Evolutionary conservation across 2,329 filamentous ascomycete species (phyloP).

Genomic region (Macrophomina phaseolina): DNA sequence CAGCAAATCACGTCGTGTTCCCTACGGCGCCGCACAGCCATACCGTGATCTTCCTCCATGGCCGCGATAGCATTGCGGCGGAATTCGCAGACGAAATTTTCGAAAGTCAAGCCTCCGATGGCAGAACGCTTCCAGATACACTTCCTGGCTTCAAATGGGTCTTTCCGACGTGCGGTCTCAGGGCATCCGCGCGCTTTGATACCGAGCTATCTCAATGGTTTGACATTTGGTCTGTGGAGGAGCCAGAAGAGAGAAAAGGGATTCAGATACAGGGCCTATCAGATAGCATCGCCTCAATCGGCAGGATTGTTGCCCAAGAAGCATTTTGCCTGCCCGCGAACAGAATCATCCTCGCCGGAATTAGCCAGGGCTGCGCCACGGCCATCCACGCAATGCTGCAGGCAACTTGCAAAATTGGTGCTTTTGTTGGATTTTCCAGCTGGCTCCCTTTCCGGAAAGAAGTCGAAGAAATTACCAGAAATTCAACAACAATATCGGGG

Average conservation of each 20-base stretch:
- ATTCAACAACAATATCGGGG: neutral
- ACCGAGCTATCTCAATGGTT: constrained; percentile 46
- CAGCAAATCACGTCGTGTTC: constrained; percentile 9
- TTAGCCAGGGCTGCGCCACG: constrained; percentile 32
- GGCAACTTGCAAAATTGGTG: constrained; percentile 23
- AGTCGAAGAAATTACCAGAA: neutral
- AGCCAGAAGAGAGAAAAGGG: constrained; percentile 35
- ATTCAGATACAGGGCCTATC: constrained; percentile 33
- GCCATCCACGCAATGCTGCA: constrained; percentile 29
- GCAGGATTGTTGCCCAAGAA: constrained; percentile 33
- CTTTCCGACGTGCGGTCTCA: constrained; percentile 40
- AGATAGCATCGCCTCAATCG: constrained; percentile 32
- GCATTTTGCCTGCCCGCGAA: constrained; percentile 29
- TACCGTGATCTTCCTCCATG: constrained; percentile 55
- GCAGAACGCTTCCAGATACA: constrained; percentile 37
- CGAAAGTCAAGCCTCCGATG: constrained; percentile 38
- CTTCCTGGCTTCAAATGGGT: constrained; percentile 46
- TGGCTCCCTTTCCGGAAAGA: constrained; percentile 29
- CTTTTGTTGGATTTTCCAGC: constrained; percentile 30
- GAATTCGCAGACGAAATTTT: constrained; percentile 52
- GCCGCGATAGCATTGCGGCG: constrained; percentile 45
- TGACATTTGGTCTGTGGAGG: constrained; percentile 41
- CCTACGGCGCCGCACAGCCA: constrained; percentile 43
- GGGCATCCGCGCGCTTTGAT: constrained; percentile 35
- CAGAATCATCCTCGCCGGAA: constrained; percentile 30